A percentile compares a stretch with the other conserved stretches of the same genome.
These are phyloP conservation scores for Echeveria elegans DNA, from an alignment of 164 flowering plant genomes.

Conservation along the genomic window DNA sequence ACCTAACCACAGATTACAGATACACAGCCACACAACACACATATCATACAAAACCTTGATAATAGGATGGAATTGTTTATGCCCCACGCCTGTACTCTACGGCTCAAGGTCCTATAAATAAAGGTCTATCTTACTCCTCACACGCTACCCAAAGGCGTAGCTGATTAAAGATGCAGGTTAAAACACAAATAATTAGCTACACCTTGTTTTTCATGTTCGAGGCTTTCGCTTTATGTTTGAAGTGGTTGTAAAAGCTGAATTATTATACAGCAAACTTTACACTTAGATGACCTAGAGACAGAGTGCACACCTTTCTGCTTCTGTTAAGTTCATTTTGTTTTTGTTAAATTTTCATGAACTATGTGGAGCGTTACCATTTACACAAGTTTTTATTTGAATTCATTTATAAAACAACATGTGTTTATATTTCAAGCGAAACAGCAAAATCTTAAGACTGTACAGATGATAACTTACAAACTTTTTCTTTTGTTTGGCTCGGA, in stretches of 20 bases:
- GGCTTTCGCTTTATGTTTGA: background rate
- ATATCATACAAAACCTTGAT: background rate
- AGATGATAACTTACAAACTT: too few species aligned
- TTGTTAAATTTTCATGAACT: too few species aligned
- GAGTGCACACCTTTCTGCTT: background rate
- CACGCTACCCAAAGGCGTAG: background rate
- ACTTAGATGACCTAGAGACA: too few species aligned
- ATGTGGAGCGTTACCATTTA: too few species aligned
- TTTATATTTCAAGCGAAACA: too few species aligned
- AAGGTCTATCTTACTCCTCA: background rate
- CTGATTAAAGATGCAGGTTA: background rate
- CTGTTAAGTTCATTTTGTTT: background rate
- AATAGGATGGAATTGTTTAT: background rate
- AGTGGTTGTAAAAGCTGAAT: background rate
- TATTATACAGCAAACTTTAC: background rate
- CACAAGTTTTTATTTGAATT: too few species aligned
- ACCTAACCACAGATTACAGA: too few species aligned
- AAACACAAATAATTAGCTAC: constrained; percentile 1
- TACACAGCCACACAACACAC: background rate
- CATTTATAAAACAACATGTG: too few species aligned
- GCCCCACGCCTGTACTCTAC: background rate
- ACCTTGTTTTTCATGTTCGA: background rate
- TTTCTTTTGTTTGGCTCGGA: too few species aligned
- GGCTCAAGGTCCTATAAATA: constrained; percentile 4
- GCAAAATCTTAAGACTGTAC: too few species aligned